phyloP scores from a whole-genome alignment of 106 monocot genomes.

The Dendrobium huoshanense region DNA sequence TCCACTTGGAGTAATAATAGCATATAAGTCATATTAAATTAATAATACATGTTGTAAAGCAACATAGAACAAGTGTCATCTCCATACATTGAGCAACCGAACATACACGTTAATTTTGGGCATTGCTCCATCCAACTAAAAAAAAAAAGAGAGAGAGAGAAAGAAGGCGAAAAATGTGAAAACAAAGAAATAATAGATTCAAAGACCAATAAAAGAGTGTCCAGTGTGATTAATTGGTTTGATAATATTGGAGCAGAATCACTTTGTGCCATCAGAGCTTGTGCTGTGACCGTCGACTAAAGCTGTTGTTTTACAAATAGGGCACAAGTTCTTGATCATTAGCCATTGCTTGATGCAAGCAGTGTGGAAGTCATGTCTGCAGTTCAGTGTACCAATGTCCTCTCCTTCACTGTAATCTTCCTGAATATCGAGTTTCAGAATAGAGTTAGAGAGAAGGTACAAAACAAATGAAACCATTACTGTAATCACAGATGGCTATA shows the following conservation, averaged over 20 bases:
- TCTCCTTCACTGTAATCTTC: conserved; percentile 60
- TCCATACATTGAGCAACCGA: neutral
- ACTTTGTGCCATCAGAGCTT: neutral
- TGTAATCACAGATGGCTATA: too few species aligned
- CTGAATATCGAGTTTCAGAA: conserved; percentile 22
- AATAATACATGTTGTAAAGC: neutral
- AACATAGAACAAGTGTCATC: neutral
- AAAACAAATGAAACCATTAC: neutral
- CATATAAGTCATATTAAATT: neutral
- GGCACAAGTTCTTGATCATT: conserved; percentile 56
- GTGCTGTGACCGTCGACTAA: conserved; percentile 18
- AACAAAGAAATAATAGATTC: neutral
- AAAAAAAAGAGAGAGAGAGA: neutral
- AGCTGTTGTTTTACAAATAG: conserved; percentile 68
- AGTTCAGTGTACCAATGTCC: conserved; percentile 43
- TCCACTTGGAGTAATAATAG: too few species aligned
- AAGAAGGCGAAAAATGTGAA: neutral
- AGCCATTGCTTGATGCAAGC: conserved; percentile 67
- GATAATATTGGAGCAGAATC: neutral
- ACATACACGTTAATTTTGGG: neutral
- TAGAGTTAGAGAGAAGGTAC: neutral
- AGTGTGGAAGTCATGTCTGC: conserved; percentile 62
- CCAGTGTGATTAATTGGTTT: neutral
- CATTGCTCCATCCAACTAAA: neutral
- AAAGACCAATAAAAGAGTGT: neutral